These are phyloP conservation scores for Paragyromitra xinjiangensis DNA, from an alignment of 495 filamentous ascomycete genomes.

Conservation along the genomic window DNA sequence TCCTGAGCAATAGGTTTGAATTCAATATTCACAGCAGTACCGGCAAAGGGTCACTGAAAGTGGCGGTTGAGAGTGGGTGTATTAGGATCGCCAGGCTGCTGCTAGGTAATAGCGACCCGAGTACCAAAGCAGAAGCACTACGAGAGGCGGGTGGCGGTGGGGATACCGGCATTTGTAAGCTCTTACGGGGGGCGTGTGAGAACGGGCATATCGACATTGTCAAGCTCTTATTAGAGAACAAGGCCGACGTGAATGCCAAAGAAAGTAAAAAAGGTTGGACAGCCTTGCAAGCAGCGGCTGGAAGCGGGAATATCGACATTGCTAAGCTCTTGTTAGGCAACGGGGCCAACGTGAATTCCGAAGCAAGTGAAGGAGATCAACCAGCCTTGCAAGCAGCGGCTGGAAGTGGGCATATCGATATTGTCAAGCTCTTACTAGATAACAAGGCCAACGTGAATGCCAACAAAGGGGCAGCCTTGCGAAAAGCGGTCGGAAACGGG, in stretches of 20 bases:
- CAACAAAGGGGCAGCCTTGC: not conserved
- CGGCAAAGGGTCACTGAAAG: not conserved
- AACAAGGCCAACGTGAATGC: constrained; percentile 10
- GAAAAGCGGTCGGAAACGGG: constrained; percentile 14
- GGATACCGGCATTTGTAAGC: not conserved
- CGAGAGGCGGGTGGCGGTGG: no score
- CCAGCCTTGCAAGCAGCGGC: not conserved
- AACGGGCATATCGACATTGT: not conserved
- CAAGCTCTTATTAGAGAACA: not conserved
- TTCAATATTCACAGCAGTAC: not conserved
- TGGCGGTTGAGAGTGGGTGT: not conserved
- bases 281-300: not conserved
- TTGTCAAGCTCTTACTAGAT: not conserved
- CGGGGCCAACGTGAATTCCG: constrained; percentile 1
- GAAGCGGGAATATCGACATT: not conserved
- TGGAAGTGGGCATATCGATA: no score
- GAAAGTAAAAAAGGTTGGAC: no score
- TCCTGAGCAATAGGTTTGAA: not conserved
- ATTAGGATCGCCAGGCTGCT: no score
- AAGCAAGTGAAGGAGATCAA: no score
- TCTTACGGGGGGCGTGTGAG: not conserved
- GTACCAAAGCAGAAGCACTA: no score
- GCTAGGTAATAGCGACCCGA: no score
- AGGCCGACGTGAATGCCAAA: not conserved
- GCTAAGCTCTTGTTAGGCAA: not conserved